Base-by-base conservation (phyloP, 176 grass and related monocot genomes). In the Thalia dealbata region DNA sequence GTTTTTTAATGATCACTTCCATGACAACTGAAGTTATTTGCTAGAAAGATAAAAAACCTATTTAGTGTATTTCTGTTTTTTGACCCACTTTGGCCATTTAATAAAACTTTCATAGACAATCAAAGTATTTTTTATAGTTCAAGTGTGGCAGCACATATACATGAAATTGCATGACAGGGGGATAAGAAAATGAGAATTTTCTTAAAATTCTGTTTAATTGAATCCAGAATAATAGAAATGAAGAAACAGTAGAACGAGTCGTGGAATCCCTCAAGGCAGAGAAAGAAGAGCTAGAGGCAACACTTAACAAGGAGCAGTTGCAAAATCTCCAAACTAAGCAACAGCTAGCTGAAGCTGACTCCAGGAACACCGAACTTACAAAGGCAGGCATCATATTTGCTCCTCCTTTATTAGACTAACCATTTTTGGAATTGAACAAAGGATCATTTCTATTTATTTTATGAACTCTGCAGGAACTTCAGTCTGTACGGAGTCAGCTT, bases 401-500 rank as follows among this genome's bases (percentile, higher is more conserved):
- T 75, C 64, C 27, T 67, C 35, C 65, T 42, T 11, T 15, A 41
- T 44, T 9, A 0, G 2, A 11, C 14, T 28, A n/a, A 35, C 6
- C 7, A 2, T 44, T n/a, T 43, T 7, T 19, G 14, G n/a, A 68
- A 22, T 13, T n/a, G 42, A 68, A 22, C n/a, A 12, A 68, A 11
- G 43, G 12, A 32, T 10, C 10, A 60, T n/a, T 6, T 32, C 25
- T 52, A 38, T 11, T 65, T 69, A 18, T 55, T 56, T 85, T 54
- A 63, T 46, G 32, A 61, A 69, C 42, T n/a, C n/a, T 88, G 63
- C 82, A 99, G 95, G 95, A 99, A 73, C 95, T 99, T 84, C 95
- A 99, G 84, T 78, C 90, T 44, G 72, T 95, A 68, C 90, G 95
- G 61, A 84, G 95, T 50, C 95, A 99, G 81, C 95, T 99, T 78